Evolutionary conservation across 768 basidiomycete species (phyloP).

Genomic region (Lentinula boryana): DNA sequence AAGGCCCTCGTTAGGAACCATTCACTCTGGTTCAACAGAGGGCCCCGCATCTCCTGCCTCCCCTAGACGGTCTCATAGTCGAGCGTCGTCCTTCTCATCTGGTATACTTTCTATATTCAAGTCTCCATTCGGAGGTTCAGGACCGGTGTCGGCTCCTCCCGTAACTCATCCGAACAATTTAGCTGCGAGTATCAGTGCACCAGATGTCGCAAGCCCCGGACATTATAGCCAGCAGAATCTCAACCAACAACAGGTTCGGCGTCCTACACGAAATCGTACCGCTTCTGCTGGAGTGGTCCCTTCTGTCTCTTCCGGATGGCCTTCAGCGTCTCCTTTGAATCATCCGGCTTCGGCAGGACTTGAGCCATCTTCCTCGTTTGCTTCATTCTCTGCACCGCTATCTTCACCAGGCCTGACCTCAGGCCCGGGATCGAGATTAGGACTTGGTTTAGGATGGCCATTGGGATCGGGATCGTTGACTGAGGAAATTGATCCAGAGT

Average conservation of each 20-base stretch:
- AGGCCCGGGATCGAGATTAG: not conserved
- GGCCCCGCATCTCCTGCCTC: slow-evolving; percentile 11
- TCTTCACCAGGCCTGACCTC: not conserved
- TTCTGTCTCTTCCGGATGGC: slow-evolving; percentile 9
- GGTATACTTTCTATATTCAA: slow-evolving; percentile 32
- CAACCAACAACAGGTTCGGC: slow-evolving; percentile 29
- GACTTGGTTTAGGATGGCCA: slow-evolving; percentile 3
- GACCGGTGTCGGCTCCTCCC: not conserved
- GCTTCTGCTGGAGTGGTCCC: slow-evolving; percentile 9
- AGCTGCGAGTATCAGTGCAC: slow-evolving; percentile 1
- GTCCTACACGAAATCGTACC: not conserved
- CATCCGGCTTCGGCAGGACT: not conserved
- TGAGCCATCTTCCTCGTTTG: slow-evolving; percentile 7
- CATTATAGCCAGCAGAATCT: slow-evolving; percentile 23
- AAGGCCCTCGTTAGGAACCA: slow-evolving; percentile 8
- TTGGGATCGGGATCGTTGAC: slow-evolving; percentile 1
- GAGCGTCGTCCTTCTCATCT: slow-evolving; percentile 46
- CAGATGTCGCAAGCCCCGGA: not conserved
- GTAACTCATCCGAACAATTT: not conserved
- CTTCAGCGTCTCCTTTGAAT: slow-evolving; percentile 11
- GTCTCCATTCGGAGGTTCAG: not conserved
- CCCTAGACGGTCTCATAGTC: slow-evolving; percentile 32
- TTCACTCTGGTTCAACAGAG: slow-evolving; percentile 2
- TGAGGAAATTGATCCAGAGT: slow-evolving; percentile 53
- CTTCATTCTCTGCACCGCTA: slow-evolving; percentile 11